Evolutionary conservation across 2,329 filamentous ascomycete genomes (phyloP), one percentile per base, ranked within the genome.

Genomic region (Aspergillus intermedius): DNA sequence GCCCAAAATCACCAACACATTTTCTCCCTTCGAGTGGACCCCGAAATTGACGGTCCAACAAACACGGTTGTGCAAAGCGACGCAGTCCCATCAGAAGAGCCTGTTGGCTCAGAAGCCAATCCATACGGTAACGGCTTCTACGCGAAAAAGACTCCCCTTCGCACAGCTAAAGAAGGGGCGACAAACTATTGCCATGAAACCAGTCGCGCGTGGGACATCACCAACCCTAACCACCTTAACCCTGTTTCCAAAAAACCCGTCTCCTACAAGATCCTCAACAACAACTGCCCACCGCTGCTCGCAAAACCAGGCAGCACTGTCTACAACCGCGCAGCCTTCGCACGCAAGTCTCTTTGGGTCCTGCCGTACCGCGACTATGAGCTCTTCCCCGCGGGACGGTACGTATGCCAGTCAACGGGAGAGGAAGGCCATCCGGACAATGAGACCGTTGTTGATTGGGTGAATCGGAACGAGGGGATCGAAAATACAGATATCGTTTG

Each of bases 1-100:
- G 90, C 90, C 1, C 90, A 95, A 73, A 95, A 95, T 73, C 90
- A 95, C 69, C 89, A 95, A 69, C 90, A 95, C 69, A 78, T 95
- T 28, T 95, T 95, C 79, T 94, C 88, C 61, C 74, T 95, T 45
- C 87, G 90, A 40, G 75, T 95, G 45, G 87, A 95, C 63, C 82
- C 90, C 22, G 91, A 90, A 62, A 80, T 95, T 49, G 90, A 95
- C 63, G 90, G 90, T 0, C 79, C 82, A 1, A 78, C 83, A 57
- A 95, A 95, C 68, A 88, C 88, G 0, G 77, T 95, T 50, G 88
- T 45, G 12, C 58, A 60, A 46, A 57, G 30, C 30, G 58, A 60
- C 23, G 58, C 58, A 7, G 53, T 60, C 34, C 48, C 57, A 17
- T 23, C 57, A 12, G 58, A 88, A 71, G 2, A 81, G 77, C 0